Conservation (phyloP, 192 early-diverging fungal species). For the Backusella mclennaniae region DNA sequence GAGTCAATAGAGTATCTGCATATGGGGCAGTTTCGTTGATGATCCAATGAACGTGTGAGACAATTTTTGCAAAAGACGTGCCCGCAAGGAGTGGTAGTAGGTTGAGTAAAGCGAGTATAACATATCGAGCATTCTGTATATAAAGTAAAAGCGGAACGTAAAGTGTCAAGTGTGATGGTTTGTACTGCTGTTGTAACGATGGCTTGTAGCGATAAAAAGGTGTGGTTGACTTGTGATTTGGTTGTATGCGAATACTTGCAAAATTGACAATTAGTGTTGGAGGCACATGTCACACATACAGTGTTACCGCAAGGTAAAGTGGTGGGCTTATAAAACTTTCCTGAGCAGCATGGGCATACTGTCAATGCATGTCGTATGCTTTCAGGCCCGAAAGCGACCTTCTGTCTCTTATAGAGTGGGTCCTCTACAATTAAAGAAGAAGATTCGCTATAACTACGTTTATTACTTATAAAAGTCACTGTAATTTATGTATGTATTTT, state of each 20-base stretch:
- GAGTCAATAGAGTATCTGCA: slow-evolving; percentile 40
- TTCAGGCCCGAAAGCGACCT: slow-evolving; percentile 12
- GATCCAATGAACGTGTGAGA: slow-evolving; percentile 55
- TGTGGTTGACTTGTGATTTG: slow-evolving; percentile 24
- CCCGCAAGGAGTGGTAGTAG: slow-evolving; percentile 64
- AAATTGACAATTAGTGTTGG: slow-evolving; percentile 1
- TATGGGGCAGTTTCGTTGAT: slow-evolving; percentile 42
- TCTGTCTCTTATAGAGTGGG: background rate
- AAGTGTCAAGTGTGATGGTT: background rate
- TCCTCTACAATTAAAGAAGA: background rate
- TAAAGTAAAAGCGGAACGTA: background rate
- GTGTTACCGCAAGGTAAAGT: slow-evolving; percentile 48
- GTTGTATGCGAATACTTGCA: slow-evolving; percentile 18
- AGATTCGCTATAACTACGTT: background rate
- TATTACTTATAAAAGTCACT: slow-evolving; percentile 9
- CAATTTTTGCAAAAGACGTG: slow-evolving; percentile 67
- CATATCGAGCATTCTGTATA: slow-evolving; percentile 63
- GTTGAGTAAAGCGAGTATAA: slow-evolving; percentile 47
- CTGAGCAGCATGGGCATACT: slow-evolving; percentile 37
- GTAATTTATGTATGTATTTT: background rate
- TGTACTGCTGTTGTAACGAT: background rate
- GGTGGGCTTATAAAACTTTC: slow-evolving; percentile 32
- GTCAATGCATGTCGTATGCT: slow-evolving; percentile 9
- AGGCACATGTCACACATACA: slow-evolving; percentile 30
- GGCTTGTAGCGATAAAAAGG: slow-evolving; percentile 30